Percentiles rank a stretch among this genome's conserved stretches.
phyloP scores from a whole-genome alignment of 495 filamentous ascomycete genomes.

The Lentithecium fluviatile region DNA sequence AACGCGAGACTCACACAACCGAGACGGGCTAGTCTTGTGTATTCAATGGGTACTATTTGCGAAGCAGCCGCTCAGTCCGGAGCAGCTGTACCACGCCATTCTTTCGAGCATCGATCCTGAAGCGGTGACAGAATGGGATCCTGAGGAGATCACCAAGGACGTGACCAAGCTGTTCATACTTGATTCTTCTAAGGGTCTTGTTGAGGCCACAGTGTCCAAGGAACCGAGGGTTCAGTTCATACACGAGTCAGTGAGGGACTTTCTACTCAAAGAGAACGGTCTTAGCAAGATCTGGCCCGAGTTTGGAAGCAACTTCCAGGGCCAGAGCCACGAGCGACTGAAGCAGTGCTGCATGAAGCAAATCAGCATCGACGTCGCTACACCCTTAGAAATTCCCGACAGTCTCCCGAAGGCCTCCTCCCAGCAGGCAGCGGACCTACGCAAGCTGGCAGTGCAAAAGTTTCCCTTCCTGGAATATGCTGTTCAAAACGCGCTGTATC shows the following conservation, averaged over 20 bases:
- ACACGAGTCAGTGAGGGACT: conserved; percentile 23
- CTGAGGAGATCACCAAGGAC: background rate
- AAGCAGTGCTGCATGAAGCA: conserved; percentile 13
- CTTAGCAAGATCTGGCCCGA: background rate
- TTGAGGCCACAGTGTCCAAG: background rate
- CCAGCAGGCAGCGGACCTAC: background rate
- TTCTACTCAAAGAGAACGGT: conserved; percentile 20
- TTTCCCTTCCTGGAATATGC: conserved; percentile 18
- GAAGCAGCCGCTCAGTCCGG: conserved; percentile 4
- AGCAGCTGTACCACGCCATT: conserved; percentile 17
- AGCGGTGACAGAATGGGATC: background rate
- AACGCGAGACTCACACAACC: conserved; percentile 3
- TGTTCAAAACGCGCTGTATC: conserved; percentile 8
- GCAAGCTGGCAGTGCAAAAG: background rate
- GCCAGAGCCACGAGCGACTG: conserved; percentile 15
- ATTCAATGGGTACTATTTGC: conserved; percentile 16
- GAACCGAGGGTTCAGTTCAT: conserved; percentile 18
- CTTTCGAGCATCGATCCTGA: background rate
- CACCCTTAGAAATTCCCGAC: background rate
- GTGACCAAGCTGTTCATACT: conserved; percentile 2
- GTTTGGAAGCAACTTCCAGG: background rate
- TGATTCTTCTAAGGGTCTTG: conserved; percentile 15
- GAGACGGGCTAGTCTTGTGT: background rate
- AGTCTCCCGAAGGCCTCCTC: background rate
- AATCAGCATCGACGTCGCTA: background rate